Evolutionary conservation across 306 rosid species (phyloP).

Genomic region (Cucurbita argyrosperma): DNA sequence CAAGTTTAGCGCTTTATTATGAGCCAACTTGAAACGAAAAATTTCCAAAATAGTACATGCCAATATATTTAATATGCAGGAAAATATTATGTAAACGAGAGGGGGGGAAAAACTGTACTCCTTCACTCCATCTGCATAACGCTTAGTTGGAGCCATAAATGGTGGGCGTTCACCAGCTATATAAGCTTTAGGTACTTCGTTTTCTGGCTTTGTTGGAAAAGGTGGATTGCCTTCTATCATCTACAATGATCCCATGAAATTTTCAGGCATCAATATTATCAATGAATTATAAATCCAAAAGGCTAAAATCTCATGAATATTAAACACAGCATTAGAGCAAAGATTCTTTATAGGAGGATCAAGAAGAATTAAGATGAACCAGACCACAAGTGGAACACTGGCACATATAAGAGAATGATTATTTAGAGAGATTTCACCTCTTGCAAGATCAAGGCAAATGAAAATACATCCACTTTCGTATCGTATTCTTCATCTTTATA

Average conservation of each 20-base stretch:
- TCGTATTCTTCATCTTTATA: conserved; percentile 63
- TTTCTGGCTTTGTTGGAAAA: conserved; percentile 46
- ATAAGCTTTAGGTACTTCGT: conserved; percentile 60
- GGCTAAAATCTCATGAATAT: neutral
- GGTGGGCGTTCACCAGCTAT: conserved; percentile 66
- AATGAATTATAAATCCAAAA: neutral
- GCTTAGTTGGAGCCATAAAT: conserved; percentile 54
- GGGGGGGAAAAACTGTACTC: conserved; percentile 23
- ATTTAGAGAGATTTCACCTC: conserved; percentile 34
- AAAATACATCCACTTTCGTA: conserved; percentile 91
- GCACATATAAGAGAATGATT: conserved; percentile 5
- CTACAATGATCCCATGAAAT: conserved; percentile 20
- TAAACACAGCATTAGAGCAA: neutral
- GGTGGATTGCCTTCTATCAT: conserved; percentile 90
- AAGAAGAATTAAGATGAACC: neutral
- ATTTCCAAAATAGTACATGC: neutral
- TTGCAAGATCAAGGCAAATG: conserved; percentile 80
- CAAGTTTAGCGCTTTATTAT: neutral
- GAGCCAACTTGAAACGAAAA: neutral
- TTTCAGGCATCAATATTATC: conserved; percentile 12
- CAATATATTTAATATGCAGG: neutral
- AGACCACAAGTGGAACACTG: neutral
- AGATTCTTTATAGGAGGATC: neutral
- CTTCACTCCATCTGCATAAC: conserved; percentile 53
- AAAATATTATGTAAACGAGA: neutral